A percentile compares a stretch with the other conserved stretches of the same genome.
These are phyloP conservation scores for Daldinia eschscholtzii DNA, from an alignment of 2,329 filamentous ascomycete genomes.

Conservation along the genomic window DNA sequence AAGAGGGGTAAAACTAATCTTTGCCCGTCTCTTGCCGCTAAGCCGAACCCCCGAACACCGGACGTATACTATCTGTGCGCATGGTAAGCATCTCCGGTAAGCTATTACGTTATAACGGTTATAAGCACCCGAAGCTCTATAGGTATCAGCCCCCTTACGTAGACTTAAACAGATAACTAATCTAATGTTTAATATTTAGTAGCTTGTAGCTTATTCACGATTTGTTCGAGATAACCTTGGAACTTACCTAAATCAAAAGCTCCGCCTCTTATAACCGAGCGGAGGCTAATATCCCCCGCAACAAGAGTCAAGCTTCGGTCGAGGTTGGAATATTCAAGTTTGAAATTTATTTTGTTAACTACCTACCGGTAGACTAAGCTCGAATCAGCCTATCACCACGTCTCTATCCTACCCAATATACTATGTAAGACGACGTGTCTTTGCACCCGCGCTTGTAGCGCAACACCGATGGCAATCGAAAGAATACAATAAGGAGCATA, in stretches of 20 bases:
- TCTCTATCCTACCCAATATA: constrained; percentile 39
- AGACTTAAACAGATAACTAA: background rate
- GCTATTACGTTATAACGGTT: constrained; percentile 37
- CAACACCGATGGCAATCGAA: constrained; percentile 29
- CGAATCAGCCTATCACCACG: constrained; percentile 17
- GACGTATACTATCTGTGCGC: background rate
- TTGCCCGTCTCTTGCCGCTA: constrained; percentile 41
- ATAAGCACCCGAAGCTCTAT: constrained; percentile 21
- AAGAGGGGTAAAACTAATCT: constrained; percentile 31
- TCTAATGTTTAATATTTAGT: background rate
- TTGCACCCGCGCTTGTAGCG: constrained; percentile 28
- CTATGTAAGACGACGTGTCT: constrained; percentile 35
- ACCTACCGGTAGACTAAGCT: constrained; percentile 18
- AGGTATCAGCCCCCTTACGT: background rate
- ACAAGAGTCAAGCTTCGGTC: background rate
- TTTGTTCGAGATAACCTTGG: background rate
- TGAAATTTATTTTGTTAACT: constrained; percentile 18
- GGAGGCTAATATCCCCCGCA: background rate
- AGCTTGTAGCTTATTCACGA: background rate
- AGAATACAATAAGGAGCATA: constrained; percentile 36
- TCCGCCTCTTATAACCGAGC: background rate
- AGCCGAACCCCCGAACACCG: constrained; percentile 40
- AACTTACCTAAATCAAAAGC: background rate
- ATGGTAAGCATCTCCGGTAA: constrained; percentile 8
- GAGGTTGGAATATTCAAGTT: background rate